phyloP scores from a whole-genome alignment of 176 grass and related monocot species.

The Raddia distichophylla region DNA sequence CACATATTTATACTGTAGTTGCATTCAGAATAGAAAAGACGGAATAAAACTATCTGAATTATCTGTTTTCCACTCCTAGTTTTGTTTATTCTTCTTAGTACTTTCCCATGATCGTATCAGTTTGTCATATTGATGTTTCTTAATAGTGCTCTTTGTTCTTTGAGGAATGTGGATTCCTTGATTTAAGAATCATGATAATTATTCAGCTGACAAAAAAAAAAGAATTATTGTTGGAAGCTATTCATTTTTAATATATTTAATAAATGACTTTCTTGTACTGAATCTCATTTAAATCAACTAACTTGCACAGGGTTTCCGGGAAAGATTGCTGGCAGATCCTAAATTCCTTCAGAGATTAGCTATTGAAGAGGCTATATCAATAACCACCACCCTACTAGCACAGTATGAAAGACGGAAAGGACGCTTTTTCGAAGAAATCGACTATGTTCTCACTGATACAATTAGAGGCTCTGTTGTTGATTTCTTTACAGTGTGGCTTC shows the following conservation, averaged over 20 bases:
- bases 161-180: slow-evolving; percentile 10
- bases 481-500: slow-evolving; percentile 99
- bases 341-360: slow-evolving; percentile 94
- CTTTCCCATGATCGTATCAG: slow-evolving; percentile 15
- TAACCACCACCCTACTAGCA: slow-evolving; percentile 88
- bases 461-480: slow-evolving; percentile 95
- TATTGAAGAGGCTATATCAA: slow-evolving; percentile 94
- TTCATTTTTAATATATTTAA: slow-evolving; percentile 13
- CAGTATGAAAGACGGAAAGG: slow-evolving; percentile 93
- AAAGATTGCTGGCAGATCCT: slow-evolving; percentile 93
- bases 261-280: neutral
- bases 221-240: slow-evolving; percentile 16
- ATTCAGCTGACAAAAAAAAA: neutral
- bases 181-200: slow-evolving; percentile 2
- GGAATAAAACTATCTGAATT: too few species aligned
- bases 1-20: too few species aligned
- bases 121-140: slow-evolving; percentile 30
- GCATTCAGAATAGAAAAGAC: too few species aligned
- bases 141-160: slow-evolving; percentile 19
- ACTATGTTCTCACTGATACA: slow-evolving; percentile 95
- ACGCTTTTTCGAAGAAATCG: slow-evolving; percentile 92
- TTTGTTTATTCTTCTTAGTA: slow-evolving; percentile 3
- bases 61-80: neutral
- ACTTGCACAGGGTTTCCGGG: slow-evolving; percentile 83
- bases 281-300: slow-evolving; percentile 11